A percentile compares a stretch with the other conserved stretches of the same genome.
phyloP scores from a whole-genome alignment of 352 stramenopile species.

The Halophytophthora polymorphica region DNA sequence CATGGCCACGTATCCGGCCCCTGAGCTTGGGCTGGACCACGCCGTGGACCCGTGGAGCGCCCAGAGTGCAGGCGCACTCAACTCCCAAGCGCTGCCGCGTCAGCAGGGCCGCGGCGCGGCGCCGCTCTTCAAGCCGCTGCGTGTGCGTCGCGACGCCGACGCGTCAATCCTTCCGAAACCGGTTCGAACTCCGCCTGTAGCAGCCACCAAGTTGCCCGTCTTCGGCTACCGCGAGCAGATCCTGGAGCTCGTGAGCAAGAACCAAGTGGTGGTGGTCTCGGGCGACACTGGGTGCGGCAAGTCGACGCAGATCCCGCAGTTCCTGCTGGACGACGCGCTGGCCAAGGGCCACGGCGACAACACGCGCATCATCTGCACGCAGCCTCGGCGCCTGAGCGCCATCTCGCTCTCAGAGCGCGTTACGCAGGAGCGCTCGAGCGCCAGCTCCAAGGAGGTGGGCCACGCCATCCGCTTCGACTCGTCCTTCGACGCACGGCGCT shows the following conservation, averaged over 20 bases:
- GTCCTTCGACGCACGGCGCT: conserved; percentile 67
- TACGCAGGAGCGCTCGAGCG: conserved; percentile 58
- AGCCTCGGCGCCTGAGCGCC: conserved; percentile 91
- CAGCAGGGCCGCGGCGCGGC: conserved; percentile 12
- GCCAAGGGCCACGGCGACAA: conserved; percentile 52
- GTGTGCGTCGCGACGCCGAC: conserved; percentile 2
- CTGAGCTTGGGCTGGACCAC: neutral
- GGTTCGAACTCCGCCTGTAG: conserved; percentile 11
- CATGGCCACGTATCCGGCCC: conserved; percentile 37
- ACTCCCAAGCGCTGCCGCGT: conserved; percentile 4
- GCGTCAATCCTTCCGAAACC: conserved; percentile 7
- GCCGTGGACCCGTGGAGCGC: conserved; percentile 31
- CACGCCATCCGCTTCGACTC: conserved; percentile 92
- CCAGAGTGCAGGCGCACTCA: conserved; percentile 14
- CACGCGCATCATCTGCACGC: conserved; percentile 89
- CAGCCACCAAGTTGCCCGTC: conserved; percentile 47
- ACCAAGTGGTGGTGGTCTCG: conserved; percentile 91
- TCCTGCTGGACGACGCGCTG: conserved; percentile 86
- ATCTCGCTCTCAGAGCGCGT: conserved; percentile 89
- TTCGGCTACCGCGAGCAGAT: conserved; percentile 65
- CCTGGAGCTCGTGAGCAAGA: conserved; percentile 49
- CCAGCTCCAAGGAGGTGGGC: conserved; percentile 75
- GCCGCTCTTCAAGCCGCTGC: conserved; percentile 45
- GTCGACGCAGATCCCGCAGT: conserved; percentile 92
- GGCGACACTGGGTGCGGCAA: conserved; percentile 95